phyloP scores from a whole-genome alignment of 352 stramenopile genomes.

The Aphanomyces invadans region DNA sequence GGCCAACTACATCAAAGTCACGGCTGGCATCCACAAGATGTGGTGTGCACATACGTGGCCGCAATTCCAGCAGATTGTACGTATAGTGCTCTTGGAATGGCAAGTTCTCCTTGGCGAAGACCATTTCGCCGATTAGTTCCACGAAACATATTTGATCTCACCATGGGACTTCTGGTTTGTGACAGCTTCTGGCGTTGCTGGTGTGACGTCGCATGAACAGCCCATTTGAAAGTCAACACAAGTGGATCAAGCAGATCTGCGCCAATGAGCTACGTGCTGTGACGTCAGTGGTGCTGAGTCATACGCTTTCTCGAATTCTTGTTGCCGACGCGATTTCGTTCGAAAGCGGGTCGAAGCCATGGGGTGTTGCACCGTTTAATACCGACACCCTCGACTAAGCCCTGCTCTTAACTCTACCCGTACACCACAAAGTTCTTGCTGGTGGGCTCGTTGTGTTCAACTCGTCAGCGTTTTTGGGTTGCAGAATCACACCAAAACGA shows the following conservation, averaged over 20 bases:
- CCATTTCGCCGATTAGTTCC: background rate
- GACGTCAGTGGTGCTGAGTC: too few relatives aligned
- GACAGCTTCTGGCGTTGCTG: background rate
- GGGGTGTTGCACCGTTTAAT: too few relatives aligned
- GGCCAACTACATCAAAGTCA: background rate
- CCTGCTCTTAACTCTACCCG: too few relatives aligned
- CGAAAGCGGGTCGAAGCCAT: too few relatives aligned
- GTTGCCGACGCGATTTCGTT: too few relatives aligned
- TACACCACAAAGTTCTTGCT: too few relatives aligned
- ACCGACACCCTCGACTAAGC: too few relatives aligned
- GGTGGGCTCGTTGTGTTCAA: too few relatives aligned
- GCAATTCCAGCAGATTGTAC: background rate
- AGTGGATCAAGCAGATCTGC: background rate
- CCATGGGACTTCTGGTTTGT: background rate
- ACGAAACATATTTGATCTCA: background rate
- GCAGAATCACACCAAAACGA: too few relatives aligned
- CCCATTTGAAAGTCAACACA: background rate
- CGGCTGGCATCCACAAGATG: background rate
- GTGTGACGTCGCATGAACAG: background rate
- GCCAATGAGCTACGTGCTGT: too few relatives aligned
- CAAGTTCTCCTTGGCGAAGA: background rate
- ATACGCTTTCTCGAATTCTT: too few relatives aligned
- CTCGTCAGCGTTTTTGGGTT: too few relatives aligned
- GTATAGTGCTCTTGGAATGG: background rate
- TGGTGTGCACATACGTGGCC: background rate